Base-by-base conservation (phyloP, 2,329 filamentous ascomycete genomes). In the Thermothelomyces thermophilus region DNA sequence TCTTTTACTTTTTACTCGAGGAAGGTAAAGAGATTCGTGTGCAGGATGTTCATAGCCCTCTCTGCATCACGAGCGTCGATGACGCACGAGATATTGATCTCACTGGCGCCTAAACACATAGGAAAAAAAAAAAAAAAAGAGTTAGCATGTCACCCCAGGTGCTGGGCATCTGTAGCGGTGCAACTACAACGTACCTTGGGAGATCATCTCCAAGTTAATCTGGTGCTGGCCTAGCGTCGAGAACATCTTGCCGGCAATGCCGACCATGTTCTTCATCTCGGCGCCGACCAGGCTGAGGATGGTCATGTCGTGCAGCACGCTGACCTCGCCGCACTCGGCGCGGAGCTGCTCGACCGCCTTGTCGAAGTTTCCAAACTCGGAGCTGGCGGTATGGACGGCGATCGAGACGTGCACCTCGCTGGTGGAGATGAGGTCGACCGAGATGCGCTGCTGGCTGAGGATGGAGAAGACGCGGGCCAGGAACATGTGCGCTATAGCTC, bases 171-270 rank as follows among this genome's bases (percentile, higher is more conserved):
- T 26, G 24, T 26, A 9, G 5, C 5, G 5, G 24, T 26, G 24
- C 9, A 9, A 5, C 5, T 26, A 9, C 9, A 9, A 2, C 75
- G 63, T 75, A 91, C 93, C 93, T 73, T 98, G 93, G 20, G 89
- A 95, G 59, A 98, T 98, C 93, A 98, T 98, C 72, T 98, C 93
- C 60, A 98, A 89, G 66, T 98, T 98, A 64, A 98, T 84, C 61
- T 87, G 87, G 66, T 95, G 86, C 65, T 96, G 87, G 37, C 93
- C 93, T 16, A 98, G 74, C 1, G 90, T 94, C 41, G 86, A 88
- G 69, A 98, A 97, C 87, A 98, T 97, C 60, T 80, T 83, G 24
- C 93, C 93, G 7, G 87, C 87, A 56, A 98, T 89, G 55, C 93
- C 93, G 50, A 87, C 76, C 90, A 97, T 96, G 68, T 95, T 93